Evolutionary conservation across 345 rosid species (phyloP).

Genomic region (Excoecaria agallocha): DNA sequence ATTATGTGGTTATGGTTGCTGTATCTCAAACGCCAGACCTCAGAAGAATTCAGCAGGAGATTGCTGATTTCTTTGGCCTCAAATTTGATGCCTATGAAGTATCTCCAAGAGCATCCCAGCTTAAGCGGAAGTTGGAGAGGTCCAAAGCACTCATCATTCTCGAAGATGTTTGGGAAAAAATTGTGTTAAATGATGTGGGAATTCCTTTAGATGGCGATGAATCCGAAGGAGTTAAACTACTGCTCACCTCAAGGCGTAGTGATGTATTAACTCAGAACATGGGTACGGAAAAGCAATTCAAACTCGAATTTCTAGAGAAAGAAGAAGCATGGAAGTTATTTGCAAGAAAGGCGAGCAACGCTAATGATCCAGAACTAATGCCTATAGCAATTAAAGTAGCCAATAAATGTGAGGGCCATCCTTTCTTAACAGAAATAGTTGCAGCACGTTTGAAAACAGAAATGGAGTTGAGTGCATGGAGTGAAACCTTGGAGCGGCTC

Average conservation of each 20-base stretch:
- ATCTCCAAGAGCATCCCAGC: neutral
- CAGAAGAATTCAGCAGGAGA: neutral
- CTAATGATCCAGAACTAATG: neutral
- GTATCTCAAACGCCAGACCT: neutral
- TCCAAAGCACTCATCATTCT: constrained; percentile 6
- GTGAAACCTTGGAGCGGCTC: neutral
- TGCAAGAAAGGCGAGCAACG: neutral
- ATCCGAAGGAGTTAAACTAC: neutral
- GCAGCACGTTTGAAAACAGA: constrained; percentile 15
- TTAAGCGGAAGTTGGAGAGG: neutral
- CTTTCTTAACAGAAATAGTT: constrained; percentile 13
- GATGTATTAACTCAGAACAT: neutral
- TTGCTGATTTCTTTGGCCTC: neutral
- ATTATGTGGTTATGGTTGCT: constrained; percentile 1
- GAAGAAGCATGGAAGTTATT: constrained; percentile 20
- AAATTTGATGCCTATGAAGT: neutral
- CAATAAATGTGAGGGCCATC: constrained; percentile 21
- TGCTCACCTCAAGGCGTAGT: neutral
- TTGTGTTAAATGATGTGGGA: constrained; percentile 4
- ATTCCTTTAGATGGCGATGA: neutral
- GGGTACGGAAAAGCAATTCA: neutral
- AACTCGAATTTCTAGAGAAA: neutral
- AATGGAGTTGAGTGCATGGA: neutral
- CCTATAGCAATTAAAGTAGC: neutral
- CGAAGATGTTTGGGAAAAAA: constrained; percentile 9